These are phyloP conservation scores for Abortiporus biennis DNA, from an alignment of 1,284 basidiomycete genomes.

Conservation along the genomic window DNA sequence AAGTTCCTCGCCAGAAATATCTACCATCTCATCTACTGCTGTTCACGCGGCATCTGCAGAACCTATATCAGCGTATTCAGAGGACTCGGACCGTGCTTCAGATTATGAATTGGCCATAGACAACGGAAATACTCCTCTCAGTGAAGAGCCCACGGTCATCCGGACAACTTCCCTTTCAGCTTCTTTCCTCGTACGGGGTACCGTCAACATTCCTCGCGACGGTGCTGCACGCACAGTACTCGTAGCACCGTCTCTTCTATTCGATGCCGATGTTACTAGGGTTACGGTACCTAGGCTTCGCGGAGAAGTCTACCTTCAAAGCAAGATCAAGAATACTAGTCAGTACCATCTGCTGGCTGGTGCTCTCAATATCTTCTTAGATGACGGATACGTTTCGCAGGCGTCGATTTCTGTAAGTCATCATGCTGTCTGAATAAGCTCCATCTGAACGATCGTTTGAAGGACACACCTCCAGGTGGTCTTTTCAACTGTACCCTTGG, in stretches of 20 bases:
- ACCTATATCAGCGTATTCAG: no score
- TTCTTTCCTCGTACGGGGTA: slow-evolving; percentile 42
- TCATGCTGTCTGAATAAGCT: no score
- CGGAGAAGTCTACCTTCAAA: slow-evolving; percentile 5
- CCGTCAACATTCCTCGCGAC: slow-evolving; percentile 46
- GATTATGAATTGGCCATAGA: no score
- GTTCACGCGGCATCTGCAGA: no score
- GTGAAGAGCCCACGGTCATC: slow-evolving; percentile 2
- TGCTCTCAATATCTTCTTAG: slow-evolving; percentile 34
- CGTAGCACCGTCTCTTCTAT: slow-evolving; percentile 38
- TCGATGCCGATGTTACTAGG: slow-evolving; percentile 40
- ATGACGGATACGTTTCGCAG: slow-evolving; percentile 44
- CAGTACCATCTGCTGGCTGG: slow-evolving; percentile 47
- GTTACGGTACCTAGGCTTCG: slow-evolving; percentile 40
- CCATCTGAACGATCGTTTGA: no score
- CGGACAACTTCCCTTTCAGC: slow-evolving; percentile 38
- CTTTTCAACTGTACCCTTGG: slow-evolving; percentile 6
- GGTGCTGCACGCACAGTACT: slow-evolving; percentile 47
- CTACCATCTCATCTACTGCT: no score
- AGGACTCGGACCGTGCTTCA: no score
- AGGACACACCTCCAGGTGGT: slow-evolving; percentile 2
- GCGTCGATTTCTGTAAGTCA: slow-evolving; percentile 34
- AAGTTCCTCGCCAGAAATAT: no score
- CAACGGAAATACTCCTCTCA: no score
- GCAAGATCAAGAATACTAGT: slow-evolving; percentile 42